A percentile compares a stretch with the other conserved stretches of the same genome.
These are phyloP conservation scores for Gleditsia sinensis DNA, from an alignment of 306 rosid species.

Conservation along the genomic window DNA sequence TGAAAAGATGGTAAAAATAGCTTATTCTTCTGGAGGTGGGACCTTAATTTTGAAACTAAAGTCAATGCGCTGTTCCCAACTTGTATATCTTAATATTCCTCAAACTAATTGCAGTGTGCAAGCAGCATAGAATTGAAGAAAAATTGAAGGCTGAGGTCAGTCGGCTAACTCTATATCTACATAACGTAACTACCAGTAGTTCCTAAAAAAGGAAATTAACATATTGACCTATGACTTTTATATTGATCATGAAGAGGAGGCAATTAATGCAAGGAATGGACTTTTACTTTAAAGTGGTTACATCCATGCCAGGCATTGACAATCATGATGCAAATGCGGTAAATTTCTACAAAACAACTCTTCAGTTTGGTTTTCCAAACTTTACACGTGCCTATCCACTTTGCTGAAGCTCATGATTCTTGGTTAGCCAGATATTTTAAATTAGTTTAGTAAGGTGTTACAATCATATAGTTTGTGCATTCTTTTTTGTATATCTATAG, in stretches of 20 bases:
- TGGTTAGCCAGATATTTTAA: conserved; percentile 13
- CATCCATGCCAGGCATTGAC: conserved; percentile 49
- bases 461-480: background rate
- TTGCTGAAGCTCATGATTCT: conserved; percentile 17
- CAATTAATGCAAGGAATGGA: conserved; percentile 73
- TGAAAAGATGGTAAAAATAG: conserved; percentile 88
- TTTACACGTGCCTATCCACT: conserved; percentile 17
- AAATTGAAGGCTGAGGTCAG: conserved; percentile 84
- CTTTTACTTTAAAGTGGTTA: conserved; percentile 65
- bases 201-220: conserved; percentile 12
- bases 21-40: conserved; percentile 85
- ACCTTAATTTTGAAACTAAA: conserved; percentile 25
- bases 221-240: conserved; percentile 15
- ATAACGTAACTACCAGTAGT: background rate
- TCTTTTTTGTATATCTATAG: conserved; percentile 15
- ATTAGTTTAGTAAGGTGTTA: conserved; percentile 2
- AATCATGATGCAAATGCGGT: conserved; percentile 88
- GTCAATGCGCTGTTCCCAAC: conserved; percentile 22
- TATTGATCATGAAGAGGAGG: conserved; percentile 65
- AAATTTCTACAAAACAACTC: conserved; percentile 33
- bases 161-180: conserved; percentile 30
- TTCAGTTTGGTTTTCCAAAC: conserved; percentile 15
- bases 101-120: conserved; percentile 62
- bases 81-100: conserved; percentile 23
- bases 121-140: conserved; percentile 63